Evolutionary conservation across 2,329 filamentous ascomycete genomes (phyloP).

Genomic region (Colletotrichum sojae): DNA sequence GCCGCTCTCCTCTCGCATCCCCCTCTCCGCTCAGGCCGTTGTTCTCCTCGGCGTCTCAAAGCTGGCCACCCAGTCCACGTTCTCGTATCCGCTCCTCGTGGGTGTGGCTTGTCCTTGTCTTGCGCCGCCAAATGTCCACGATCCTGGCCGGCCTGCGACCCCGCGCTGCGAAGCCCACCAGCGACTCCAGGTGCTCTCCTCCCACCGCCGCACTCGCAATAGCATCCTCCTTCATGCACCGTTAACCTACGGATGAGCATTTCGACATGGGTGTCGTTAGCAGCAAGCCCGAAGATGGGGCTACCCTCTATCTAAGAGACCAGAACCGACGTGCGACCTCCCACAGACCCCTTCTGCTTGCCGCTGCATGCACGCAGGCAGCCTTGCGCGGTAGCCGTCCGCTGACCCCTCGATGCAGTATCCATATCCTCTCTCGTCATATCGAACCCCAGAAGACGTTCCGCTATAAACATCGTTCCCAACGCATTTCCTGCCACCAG

Average conservation of each 20-base stretch:
- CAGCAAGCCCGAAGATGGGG: conserved; percentile 89
- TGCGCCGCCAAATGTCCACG: conserved; percentile 41
- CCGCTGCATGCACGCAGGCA: conserved; percentile 39
- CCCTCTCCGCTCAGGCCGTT: conserved; percentile 30
- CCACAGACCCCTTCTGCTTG: conserved; percentile 38
- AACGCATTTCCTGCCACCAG: conserved; percentile 90
- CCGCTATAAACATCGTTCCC: conserved; percentile 82
- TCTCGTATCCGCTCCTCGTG: conserved; percentile 33
- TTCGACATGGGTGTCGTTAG: conserved; percentile 90
- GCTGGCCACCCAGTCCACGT: conserved; percentile 34
- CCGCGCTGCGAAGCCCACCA: conserved; percentile 39
- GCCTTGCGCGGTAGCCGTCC: conserved; percentile 40
- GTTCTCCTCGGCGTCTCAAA: conserved; percentile 25
- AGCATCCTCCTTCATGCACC: conserved; percentile 29
- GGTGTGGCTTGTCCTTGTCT: conserved; percentile 40
- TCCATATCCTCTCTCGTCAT: conserved; percentile 87
- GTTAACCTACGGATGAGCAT: conserved; percentile 40
- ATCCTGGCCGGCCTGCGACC: conserved; percentile 39
- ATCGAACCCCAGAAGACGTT: conserved; percentile 83
- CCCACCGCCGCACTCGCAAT: conserved; percentile 18
- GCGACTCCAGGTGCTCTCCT: conserved; percentile 22
- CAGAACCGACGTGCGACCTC: conserved; percentile 84
- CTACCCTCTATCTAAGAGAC: conserved; percentile 87
- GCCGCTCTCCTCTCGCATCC: neutral
- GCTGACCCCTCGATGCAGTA: conserved; percentile 68